Evolutionary conservation across 2,329 filamentous ascomycete genomes (phyloP).

Genomic region (Talaromyces sp.): DNA sequence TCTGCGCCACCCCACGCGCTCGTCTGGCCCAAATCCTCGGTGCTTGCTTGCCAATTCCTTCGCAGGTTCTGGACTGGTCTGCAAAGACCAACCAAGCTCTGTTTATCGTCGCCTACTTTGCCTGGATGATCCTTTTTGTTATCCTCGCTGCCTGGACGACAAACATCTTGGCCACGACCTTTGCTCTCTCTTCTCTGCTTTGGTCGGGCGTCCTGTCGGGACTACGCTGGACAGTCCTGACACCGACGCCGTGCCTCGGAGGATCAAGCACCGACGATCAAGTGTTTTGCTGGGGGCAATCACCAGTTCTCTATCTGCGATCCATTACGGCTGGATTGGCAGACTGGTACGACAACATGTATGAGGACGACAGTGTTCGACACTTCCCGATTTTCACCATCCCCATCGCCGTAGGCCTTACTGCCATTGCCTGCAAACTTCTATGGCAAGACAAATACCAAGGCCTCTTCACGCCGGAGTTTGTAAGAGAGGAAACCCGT

Average conservation of each 20-base stretch:
- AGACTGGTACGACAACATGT: constrained; percentile 4
- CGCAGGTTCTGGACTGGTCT: neutral
- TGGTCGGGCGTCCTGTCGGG: neutral
- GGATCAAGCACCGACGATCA: neutral
- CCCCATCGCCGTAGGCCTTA: neutral
- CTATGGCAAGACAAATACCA: constrained; percentile 3
- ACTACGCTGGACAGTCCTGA: neutral
- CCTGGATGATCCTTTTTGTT: neutral
- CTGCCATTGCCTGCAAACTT: neutral
- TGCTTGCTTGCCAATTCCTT: neutral
- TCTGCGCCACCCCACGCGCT: neutral
- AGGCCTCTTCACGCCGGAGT: neutral
- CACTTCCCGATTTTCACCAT: constrained; percentile 2
- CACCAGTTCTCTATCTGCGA: neutral
- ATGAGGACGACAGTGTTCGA: constrained; percentile 3
- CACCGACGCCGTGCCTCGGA: neutral
- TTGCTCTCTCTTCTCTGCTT: neutral
- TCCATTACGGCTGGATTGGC: neutral
- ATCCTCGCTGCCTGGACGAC: constrained; percentile 4
- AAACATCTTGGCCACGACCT: neutral
- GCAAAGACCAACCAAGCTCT: neutral
- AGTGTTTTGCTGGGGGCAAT: neutral
- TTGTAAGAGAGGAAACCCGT: constrained; percentile 2
- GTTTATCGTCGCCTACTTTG: neutral
- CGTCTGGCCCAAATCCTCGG: neutral